These are phyloP conservation scores for Tephrocybe sp. DNA, from an alignment of 768 basidiomycete species.

Conservation along the genomic window DNA sequence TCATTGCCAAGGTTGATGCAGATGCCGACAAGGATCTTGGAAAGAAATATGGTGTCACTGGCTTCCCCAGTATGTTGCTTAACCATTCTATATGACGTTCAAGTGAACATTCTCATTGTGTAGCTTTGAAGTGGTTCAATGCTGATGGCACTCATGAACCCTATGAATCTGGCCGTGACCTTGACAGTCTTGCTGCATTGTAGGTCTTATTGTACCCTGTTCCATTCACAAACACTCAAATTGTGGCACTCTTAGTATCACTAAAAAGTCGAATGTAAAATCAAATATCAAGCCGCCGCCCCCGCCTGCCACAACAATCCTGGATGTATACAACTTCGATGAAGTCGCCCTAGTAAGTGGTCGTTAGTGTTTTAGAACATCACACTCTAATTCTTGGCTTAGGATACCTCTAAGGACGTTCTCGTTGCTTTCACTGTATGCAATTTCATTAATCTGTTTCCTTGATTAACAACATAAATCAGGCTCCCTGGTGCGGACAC, in stretches of 20 bases:
- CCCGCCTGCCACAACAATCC: slow-evolving; percentile 61
- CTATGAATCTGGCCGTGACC: slow-evolving; percentile 78
- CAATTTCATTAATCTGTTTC: slow-evolving; percentile 7
- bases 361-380: neutral
- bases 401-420: slow-evolving; percentile 76
- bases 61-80: slow-evolving; percentile 75
- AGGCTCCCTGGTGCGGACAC: slow-evolving; percentile 89
- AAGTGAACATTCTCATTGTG: slow-evolving; percentile 6
- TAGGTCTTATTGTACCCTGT: slow-evolving; percentile 34
- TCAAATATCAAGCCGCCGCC: slow-evolving; percentile 87
- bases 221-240: neutral
- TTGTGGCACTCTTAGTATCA: slow-evolving; percentile 46
- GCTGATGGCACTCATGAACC: slow-evolving; percentile 60
- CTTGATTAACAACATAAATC: slow-evolving; percentile 4
- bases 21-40: slow-evolving; percentile 82
- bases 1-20: slow-evolving; percentile 91
- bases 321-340: slow-evolving; percentile 75
- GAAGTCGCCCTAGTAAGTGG: slow-evolving; percentile 60
- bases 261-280: slow-evolving; percentile 73
- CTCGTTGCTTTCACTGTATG: slow-evolving; percentile 79
- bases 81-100: neutral
- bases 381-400: neutral
- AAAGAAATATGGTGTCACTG: slow-evolving; percentile 73
- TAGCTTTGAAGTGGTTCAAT: slow-evolving; percentile 92
- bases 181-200: slow-evolving; percentile 76